phyloP scores from a whole-genome alignment of 305 asterid genomes.

The Fraxinus greggii region DNA sequence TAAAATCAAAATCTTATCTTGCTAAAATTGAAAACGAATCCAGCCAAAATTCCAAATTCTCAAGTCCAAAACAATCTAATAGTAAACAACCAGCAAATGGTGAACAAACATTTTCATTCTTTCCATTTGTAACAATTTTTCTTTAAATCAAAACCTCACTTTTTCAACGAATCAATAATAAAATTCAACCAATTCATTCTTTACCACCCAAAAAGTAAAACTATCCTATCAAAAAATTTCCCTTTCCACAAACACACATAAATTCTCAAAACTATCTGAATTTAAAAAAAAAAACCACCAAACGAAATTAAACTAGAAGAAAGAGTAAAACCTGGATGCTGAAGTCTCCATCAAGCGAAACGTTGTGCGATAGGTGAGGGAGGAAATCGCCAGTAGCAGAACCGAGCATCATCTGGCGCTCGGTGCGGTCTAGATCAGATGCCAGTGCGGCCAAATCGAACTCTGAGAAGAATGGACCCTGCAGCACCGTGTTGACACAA shows the following conservation, averaged over 20 bases:
- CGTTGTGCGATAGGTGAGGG: conserved; percentile 76
- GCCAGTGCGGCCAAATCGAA: conserved; percentile 97
- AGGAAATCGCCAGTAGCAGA: conserved; percentile 70
- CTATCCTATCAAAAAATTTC: background rate
- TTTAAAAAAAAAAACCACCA: background rate
- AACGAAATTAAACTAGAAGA: background rate
- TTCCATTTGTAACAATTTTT: background rate
- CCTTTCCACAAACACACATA: background rate
- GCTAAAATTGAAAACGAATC: background rate
- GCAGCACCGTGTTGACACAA: conserved; percentile 92
- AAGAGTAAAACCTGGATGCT: conserved; percentile 77
- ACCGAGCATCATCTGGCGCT: conserved; percentile 87
- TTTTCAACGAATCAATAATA: background rate
- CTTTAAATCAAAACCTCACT: background rate
- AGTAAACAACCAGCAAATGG: background rate
- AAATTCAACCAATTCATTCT: background rate
- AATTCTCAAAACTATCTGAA: background rate
- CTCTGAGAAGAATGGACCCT: conserved; percentile 94
- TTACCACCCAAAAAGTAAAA: background rate
- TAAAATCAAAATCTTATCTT: background rate
- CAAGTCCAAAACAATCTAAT: background rate
- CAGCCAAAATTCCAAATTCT: background rate
- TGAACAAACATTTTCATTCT: background rate
- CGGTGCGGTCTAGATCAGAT: conserved; percentile 89
- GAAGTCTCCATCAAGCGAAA: conserved; percentile 90